Evolutionary conservation across 2,329 filamentous ascomycete genomes (phyloP).

Genomic region (Aspergillus uvarum): DNA sequence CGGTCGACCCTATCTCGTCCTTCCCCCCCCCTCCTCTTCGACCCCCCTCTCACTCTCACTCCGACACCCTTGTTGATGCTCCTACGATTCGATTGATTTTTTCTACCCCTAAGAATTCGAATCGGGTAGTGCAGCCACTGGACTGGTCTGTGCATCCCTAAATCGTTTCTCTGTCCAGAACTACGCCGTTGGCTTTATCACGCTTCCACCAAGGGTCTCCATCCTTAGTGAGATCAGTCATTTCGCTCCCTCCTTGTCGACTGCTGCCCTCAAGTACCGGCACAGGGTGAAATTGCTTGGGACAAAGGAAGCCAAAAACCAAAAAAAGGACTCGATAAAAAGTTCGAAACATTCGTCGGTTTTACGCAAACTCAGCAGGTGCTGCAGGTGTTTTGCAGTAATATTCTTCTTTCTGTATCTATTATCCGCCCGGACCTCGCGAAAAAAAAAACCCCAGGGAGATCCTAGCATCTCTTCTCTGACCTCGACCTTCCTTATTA

Average conservation of each 20-base stretch:
- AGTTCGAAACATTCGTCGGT: constrained; percentile 15
- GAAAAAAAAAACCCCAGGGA: constrained; percentile 4
- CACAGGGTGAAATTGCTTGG: not conserved
- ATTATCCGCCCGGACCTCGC: constrained; percentile 27
- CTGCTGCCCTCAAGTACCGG: constrained; percentile 15
- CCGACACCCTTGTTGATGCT: constrained; percentile 16
- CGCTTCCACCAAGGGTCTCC: constrained; percentile 18
- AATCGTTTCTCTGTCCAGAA: constrained; percentile 31
- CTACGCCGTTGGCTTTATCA: constrained; percentile 29
- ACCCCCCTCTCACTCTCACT: too few species aligned
- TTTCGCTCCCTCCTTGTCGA: constrained; percentile 18
- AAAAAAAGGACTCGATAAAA: constrained; percentile 8
- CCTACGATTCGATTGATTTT: constrained; percentile 28
- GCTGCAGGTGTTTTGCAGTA: constrained; percentile 68
- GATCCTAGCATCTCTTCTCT: not conserved
- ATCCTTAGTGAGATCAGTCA: constrained; percentile 23
- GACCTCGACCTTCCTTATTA: constrained; percentile 1
- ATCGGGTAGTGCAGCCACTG: constrained; percentile 46
- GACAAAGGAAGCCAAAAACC: not conserved
- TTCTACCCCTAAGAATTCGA: constrained; percentile 23
- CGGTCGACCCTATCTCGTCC: too few species aligned
- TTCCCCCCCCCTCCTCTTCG: too few species aligned
- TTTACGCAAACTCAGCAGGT: constrained; percentile 64
- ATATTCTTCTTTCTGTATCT: constrained; percentile 40
- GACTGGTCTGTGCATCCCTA: constrained; percentile 43